phyloP scores from a whole-genome alignment of 164 flowering plant species.

The Tinospora cordifolia region DNA sequence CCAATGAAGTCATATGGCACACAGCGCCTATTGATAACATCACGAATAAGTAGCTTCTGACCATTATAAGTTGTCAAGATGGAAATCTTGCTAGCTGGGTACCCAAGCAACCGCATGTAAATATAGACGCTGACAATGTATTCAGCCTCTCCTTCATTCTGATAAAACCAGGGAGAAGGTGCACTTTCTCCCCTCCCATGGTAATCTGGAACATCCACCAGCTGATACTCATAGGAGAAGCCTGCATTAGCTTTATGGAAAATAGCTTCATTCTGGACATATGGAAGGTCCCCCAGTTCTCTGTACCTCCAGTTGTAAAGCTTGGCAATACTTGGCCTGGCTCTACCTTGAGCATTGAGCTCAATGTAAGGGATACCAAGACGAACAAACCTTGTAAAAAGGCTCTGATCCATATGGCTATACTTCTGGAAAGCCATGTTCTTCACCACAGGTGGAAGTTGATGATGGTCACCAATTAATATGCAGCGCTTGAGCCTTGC shows the following conservation, averaged over 20 bases:
- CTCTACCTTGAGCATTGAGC: conserved; percentile 98
- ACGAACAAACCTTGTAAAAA: conserved; percentile 95
- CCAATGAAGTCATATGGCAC: conserved; percentile 69
- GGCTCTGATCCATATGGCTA: conserved; percentile 98
- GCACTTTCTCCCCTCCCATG: conserved; percentile 81
- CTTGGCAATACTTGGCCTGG: conserved; percentile 84
- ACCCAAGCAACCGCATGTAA: conserved; percentile 88
- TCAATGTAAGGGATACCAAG: conserved; percentile 93
- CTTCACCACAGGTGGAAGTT: conserved; percentile 97
- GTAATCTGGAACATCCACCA: conserved; percentile 92
- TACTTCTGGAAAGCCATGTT: conserved; percentile 99
- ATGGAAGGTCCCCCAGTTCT: conserved; percentile 88
- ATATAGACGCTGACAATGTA: conserved; percentile 88
- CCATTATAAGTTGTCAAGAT: conserved; percentile 97
- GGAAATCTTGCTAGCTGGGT: conserved; percentile 89
- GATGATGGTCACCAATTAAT: conserved; percentile 98
- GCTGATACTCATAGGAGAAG: conserved; percentile 84
- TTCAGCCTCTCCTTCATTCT: conserved; percentile 98
- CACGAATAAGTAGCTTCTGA: conserved; percentile 94
- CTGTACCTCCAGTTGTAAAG: conserved; percentile 97
- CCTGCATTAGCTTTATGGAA: conserved; percentile 91
- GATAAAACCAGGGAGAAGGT: conserved; percentile 99
- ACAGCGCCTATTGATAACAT: conserved; percentile 79
- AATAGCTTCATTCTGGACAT: conserved; percentile 48
- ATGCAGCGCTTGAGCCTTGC: conserved; percentile 95